These are phyloP conservation scores for Soucietia sequanensis DNA, from an alignment of 805 yeast species.

Conservation along the genomic window DNA sequence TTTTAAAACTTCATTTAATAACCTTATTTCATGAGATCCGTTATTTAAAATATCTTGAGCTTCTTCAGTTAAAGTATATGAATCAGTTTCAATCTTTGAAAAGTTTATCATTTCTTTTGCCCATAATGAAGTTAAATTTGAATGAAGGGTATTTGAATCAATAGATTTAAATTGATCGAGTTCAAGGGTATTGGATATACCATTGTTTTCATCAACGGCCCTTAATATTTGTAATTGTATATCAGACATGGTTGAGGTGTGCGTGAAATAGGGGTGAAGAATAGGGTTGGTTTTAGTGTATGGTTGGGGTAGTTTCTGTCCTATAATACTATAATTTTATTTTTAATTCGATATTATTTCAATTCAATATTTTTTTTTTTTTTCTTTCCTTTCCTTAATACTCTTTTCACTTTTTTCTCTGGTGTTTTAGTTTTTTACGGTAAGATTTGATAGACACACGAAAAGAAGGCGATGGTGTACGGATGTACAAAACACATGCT, in stretches of 20 bases:
- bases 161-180: constrained; percentile 58
- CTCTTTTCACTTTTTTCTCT: not conserved
- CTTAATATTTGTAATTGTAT: constrained; percentile 63
- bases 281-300: too few relatives aligned
- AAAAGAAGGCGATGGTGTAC: too few relatives aligned
- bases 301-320: too few relatives aligned
- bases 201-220: constrained; percentile 54
- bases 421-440: not conserved
- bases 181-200: constrained; percentile 66
- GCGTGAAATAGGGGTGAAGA: too few relatives aligned
- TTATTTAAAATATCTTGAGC: constrained; percentile 73
- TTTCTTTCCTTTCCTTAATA: not conserved
- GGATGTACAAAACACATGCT: too few relatives aligned
- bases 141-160: constrained; percentile 63
- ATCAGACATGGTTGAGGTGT: constrained; percentile 59
- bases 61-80: constrained; percentile 75
- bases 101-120: constrained; percentile 80
- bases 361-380: not conserved
- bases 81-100: constrained; percentile 69
- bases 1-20: constrained; percentile 70
- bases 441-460: not conserved
- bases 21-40: constrained; percentile 90
- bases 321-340: too few relatives aligned
- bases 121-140: constrained; percentile 83
- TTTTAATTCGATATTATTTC: too few relatives aligned